These are phyloP conservation scores for Uromyces viciae-fabae DNA, from an alignment of 1,284 basidiomycete genomes.

Conservation along the genomic window DNA sequence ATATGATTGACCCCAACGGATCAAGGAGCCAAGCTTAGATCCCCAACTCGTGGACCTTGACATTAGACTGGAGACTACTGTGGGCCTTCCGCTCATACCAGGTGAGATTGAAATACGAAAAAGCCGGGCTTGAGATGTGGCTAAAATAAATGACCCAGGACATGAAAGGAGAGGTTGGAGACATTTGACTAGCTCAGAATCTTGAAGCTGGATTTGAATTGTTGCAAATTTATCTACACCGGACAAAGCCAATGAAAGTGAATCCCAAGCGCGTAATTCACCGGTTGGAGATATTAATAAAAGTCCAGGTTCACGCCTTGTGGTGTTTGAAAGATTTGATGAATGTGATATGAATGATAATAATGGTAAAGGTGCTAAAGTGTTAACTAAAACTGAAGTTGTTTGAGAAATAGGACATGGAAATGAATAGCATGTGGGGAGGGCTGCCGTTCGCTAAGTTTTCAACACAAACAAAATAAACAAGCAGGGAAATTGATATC, in stretches of 20 bases:
- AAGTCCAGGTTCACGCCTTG: constrained; percentile 41
- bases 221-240: constrained; percentile 36
- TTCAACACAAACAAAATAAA: too few relatives aligned
- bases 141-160: constrained; percentile 41
- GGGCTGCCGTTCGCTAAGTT: constrained; percentile 37
- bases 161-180: constrained; percentile 37
- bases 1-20: constrained; percentile 38
- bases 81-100: constrained; percentile 31
- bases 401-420: constrained; percentile 38
- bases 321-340: constrained; percentile 8
- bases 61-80: constrained; percentile 30
- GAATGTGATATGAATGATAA: constrained; percentile 15
- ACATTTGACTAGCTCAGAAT: constrained; percentile 32
- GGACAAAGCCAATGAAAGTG: constrained; percentile 40
- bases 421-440: constrained; percentile 37
- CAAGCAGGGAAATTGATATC: background rate
- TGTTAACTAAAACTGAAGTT: constrained; percentile 7
- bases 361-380: constrained; percentile 5
- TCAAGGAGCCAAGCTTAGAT: constrained; percentile 31
- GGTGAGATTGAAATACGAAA: constrained; percentile 33
- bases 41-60: constrained; percentile 41
- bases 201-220: constrained; percentile 41
- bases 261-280: constrained; percentile 42
- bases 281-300: constrained; percentile 39
- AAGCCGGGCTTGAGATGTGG: constrained; percentile 39